Conservation (phyloP, 2,329 filamentous ascomycete species). For the Trichoderma breve region DNA sequence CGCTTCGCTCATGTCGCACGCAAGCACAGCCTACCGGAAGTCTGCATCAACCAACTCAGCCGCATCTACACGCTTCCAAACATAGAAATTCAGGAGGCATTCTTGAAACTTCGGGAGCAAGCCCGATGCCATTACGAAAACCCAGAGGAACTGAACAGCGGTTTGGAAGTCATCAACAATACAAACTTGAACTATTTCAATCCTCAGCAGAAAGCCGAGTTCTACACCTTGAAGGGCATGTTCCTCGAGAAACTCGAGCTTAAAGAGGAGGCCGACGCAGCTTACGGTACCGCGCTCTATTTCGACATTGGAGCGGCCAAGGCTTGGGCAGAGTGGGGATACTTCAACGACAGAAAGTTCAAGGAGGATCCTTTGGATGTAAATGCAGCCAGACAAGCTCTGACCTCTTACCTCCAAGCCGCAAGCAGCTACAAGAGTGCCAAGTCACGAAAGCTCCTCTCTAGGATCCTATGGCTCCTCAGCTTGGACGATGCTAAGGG, state of each 20-base stretch:
- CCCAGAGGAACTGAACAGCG: conserved; percentile 83
- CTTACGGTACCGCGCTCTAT: conserved; percentile 91
- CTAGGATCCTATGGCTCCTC: conserved; percentile 90
- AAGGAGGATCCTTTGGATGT: conserved; percentile 84
- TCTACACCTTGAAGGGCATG: conserved; percentile 99
- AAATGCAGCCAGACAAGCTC: conserved; percentile 80
- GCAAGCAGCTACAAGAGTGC: conserved; percentile 95
- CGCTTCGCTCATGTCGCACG: conserved; percentile 95
- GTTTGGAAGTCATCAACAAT: conserved; percentile 98
- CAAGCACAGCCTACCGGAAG: conserved; percentile 94
- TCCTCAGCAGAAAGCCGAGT: conserved; percentile 92
- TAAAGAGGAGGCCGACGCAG: conserved; percentile 86
- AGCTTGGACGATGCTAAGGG: conserved; percentile 89
- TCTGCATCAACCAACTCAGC: conserved; percentile 95
- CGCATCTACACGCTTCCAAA: conserved; percentile 98
- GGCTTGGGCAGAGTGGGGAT: conserved; percentile 98
- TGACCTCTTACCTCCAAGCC: conserved; percentile 95
- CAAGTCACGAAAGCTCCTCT: conserved; percentile 90
- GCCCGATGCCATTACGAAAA: conserved; percentile 99
- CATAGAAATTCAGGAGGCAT: conserved; percentile 98
- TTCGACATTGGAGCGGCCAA: conserved; percentile 95
- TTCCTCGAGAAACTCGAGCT: conserved; percentile 93
- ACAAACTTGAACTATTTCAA: conserved; percentile 99
- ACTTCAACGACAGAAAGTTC: conserved; percentile 95
- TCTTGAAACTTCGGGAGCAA: conserved; percentile 96